Base-by-base conservation (phyloP, 1,139 yeast species). In the Hyphopichia fennica region DNA sequence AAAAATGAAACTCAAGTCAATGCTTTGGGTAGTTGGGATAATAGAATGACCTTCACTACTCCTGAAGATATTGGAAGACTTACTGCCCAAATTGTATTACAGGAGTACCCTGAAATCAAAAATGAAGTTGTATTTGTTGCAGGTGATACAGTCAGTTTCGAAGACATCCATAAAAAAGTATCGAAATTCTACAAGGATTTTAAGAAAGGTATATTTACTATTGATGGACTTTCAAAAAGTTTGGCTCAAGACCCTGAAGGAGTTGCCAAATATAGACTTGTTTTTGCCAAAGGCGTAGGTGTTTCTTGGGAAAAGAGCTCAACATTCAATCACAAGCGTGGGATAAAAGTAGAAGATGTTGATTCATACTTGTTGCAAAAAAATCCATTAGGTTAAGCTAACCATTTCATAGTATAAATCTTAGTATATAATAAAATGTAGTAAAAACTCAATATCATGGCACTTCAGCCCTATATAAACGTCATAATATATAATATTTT, bases 361-460 rank as follows among this genome's bases (percentile, higher is more conserved):
- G 7, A 6, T 10, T 11, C 23, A 5, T 33, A 33, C 25, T 18
- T 33, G 15, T 4, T 17, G 9, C 4, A 17, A 13, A 98, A 11
- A 10, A 30, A 30, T 30, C 33, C 33, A 6, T 98, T 53, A 95
- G 23, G 9, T 22, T 22, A 22, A 22, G 23, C 23, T 22, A n/a
- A n/a, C n/a, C n/a, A n/a, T n/a, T n/a, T n/a, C n/a, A n/a, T n/a
- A n/a, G n/a, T n/a, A n/a, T n/a, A n/a, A n/a, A n/a, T n/a, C n/a
- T n/a, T n/a, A n/a, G n/a, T n/a, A n/a, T n/a, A n/a, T n/a, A n/a
- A n/a, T n/a, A n/a, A n/a, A n/a, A n/a, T n/a, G n/a, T n/a, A n/a
- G n/a, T n/a, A n/a, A n/a, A n/a, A n/a, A n/a, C n/a, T n/a, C n/a
- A n/a, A n/a, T n/a, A n/a, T n/a, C n/a, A n/a, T n/a, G n/a, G n/a